Base-by-base conservation (phyloP, 2,329 filamentous ascomycete genomes). In the Ophiostoma populinum region DNA sequence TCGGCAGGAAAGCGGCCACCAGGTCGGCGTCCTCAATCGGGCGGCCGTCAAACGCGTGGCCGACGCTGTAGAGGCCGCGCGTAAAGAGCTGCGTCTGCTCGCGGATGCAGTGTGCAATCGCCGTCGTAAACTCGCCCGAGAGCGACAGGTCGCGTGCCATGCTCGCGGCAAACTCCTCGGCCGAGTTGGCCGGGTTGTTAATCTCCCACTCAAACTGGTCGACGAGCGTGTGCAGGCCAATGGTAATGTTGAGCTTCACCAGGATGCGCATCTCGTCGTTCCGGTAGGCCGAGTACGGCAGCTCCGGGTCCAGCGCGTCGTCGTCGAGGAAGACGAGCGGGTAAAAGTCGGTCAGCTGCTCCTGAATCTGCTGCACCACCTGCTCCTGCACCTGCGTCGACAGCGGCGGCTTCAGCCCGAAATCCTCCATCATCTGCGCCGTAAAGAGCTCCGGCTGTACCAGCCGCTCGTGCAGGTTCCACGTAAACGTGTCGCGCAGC, bases 161-260 rank as follows among this genome's bases (percentile, higher is more conserved):
- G 51, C 76, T 76, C 41, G 71, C 64, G 18, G 90, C 90, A 53
- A 98, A 98, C 39, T 92, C 83, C 56, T 98, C 90, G 3, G 90
- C 85, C 0, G 80, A 92, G 54, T 98, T 98, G 36, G 78, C 61
- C 0, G 86, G 80, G 52, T 93, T 92, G 56, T 95, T 95, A 52
- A 95, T 85, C 47, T 98, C 90, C 90, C 90, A 98, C 56, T 98
- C 90, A 42, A 98, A 95, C 52, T 95, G 90, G 49, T 98, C 90
- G 24, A 94, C 78, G 18, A 98, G 64, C 0, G 86, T 95, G 50
- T 92, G 82, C 43, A 82, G 79, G 26, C 87, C 90, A 50, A 98
- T 94, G 6, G 90, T 95, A 49, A 98, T 93, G 56, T 95, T 94
- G 34, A 98, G 66, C 56, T 94, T 95, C 56, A 98, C 74, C 28